Evolutionary conservation across 345 rosid species (phyloP).

Genomic region (Hevea brasiliensis): DNA sequence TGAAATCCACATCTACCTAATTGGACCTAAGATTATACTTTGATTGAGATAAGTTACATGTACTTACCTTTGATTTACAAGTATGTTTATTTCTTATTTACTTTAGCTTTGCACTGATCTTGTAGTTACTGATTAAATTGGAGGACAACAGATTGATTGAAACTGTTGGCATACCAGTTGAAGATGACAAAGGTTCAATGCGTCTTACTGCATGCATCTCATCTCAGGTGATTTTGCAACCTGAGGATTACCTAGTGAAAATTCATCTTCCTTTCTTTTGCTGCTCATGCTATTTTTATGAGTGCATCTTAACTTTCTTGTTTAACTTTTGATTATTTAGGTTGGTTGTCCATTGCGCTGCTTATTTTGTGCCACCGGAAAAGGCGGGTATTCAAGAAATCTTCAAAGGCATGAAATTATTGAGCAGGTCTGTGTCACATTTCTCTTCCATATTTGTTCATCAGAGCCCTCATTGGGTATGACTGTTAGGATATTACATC

Average conservation of each 20-base stretch:
- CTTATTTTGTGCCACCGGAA: conserved; percentile 99
- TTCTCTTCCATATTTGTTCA: conserved; percentile 16
- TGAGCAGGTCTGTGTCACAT: conserved; percentile 61
- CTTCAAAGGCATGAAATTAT: conserved; percentile 83
- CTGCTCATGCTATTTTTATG: not conserved
- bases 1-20: not conserved
- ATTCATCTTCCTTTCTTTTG: not conserved
- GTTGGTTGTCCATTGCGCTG: conserved; percentile 95
- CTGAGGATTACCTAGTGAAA: not conserved
- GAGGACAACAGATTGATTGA: conserved; percentile 87
- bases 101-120: conserved; percentile 1
- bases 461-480: not conserved
- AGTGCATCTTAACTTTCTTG: not conserved
- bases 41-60: not conserved
- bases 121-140: conserved; percentile 74
- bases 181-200: conserved; percentile 68
- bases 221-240: conserved; percentile 62
- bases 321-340: conserved; percentile 39
- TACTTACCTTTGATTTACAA: not conserved
- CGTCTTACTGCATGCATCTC: conserved; percentile 97
- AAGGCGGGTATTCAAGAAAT: conserved; percentile 94
- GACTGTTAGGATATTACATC: not conserved
- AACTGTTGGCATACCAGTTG: conserved; percentile 94
- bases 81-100: not conserved
- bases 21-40: not conserved